phyloP scores from a whole-genome alignment of 257 asterid species.

The Solanum acaule region DNA sequence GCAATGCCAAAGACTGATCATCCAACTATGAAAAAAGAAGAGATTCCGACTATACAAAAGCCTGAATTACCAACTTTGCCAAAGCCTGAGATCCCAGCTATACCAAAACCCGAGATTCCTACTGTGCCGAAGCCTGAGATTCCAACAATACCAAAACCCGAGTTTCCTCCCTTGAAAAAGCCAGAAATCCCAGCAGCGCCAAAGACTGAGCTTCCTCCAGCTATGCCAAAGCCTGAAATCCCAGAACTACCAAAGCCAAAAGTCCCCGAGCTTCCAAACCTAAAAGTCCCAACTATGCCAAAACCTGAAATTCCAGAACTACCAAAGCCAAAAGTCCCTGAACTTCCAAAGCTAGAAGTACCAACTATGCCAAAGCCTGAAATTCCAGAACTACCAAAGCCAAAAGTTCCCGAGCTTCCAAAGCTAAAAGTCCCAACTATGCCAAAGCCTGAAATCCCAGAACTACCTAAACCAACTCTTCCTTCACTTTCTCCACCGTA shows the following conservation, averaged over 20 bases:
- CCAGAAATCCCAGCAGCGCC: neutral
- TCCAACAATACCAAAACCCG: neutral
- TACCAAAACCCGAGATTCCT: constrained; percentile 11
- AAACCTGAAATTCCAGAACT: neutral
- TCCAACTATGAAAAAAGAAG: neutral
- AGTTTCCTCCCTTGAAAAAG: neutral
- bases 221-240: neutral
- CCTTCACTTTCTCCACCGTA: neutral
- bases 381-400: neutral
- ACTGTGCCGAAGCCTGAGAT: neutral
- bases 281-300: neutral
- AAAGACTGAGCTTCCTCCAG: neutral
- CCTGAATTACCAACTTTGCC: neutral
- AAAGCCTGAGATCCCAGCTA: neutral
- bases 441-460: neutral
- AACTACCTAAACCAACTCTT: neutral
- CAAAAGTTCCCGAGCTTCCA: neutral
- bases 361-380: neutral
- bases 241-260: neutral
- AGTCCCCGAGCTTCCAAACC: neutral
- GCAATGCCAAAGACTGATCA: neutral
- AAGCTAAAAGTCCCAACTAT: too few relatives aligned
- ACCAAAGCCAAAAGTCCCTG: neutral
- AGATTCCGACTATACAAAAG: neutral
- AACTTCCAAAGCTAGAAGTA: neutral